Evolutionary conservation across 176 grass and related monocot species (phyloP), one percentile per base, ranked within the genome.

Genomic region (Zea mays): DNA sequence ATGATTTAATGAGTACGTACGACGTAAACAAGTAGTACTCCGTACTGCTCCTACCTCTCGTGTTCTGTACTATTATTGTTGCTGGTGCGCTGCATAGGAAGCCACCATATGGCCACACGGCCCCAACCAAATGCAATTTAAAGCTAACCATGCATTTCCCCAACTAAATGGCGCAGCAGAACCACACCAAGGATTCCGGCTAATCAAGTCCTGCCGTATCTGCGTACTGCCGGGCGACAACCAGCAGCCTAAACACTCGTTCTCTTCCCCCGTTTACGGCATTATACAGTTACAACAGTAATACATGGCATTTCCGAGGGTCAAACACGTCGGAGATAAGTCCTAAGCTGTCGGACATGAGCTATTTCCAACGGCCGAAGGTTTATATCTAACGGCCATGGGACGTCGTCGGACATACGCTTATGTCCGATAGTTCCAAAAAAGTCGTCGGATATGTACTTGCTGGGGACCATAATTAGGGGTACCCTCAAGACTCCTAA

Each of bases 101-200:
- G 21, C 20, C 20, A 64, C 35, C 62, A 64, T 15, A 64, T 15
- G 35, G 35, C 14, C 62, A 16, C 62, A 16, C 7, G 34, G 61
- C 61, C 34, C 11, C 36, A 65, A 41, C 37, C 36, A 51, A 38
- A n/a, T n/a, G 69, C 47, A 8, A 55, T 6, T 55, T 19, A 73
- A 51, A 51, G 49, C 49, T 19, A 17, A 52, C 33, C 33, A 51
- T 52, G 13, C 14, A 36, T 5, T 12, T 72, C 34, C 69, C 34
- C 48, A 54, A 72, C 69, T 15, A 52, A 15, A 37, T 17, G 69
- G 10, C 3, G 47, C 42, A 46, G 20, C 7, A 15, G 6, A 8
- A 13, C 38, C 56, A 78, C 61, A 78, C 61, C 75, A 66, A 51
- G 10, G 61, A 27, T 78, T 52, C 10, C 75, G 75, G 75, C 75